phyloP scores from a whole-genome alignment of 176 grass and related monocot species.

The Oryza meyeriana region DNA sequence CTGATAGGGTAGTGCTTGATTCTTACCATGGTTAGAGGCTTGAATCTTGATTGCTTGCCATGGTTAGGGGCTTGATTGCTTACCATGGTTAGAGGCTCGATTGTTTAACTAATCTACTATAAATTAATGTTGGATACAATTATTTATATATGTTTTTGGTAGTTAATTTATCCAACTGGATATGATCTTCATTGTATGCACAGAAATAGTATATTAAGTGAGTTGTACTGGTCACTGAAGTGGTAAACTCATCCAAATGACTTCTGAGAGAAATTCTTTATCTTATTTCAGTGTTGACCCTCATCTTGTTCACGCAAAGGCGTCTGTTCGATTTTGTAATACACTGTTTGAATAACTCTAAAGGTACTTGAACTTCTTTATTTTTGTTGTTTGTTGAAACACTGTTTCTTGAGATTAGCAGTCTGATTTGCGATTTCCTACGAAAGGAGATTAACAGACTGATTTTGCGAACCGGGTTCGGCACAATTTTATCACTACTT shows the following conservation, averaged over 20 bases:
- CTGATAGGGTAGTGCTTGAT: neutral
- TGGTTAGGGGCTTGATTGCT: neutral
- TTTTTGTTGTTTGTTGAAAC: neutral
- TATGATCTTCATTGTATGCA: neutral
- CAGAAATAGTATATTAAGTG: neutral
- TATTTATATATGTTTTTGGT: neutral
- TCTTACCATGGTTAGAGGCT: neutral
- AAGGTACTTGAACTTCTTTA: slow-evolving; percentile 49
- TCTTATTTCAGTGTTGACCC: neutral
- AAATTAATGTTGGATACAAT: neutral
- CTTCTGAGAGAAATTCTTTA: neutral
- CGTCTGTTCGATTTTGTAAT: slow-evolving; percentile 4
- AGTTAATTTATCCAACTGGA: neutral
- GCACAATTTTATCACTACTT: slow-evolving; percentile 89
- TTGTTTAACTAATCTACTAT: neutral
- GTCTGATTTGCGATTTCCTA: neutral
- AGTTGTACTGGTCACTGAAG: neutral
- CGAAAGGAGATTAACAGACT: slow-evolving; percentile 63
- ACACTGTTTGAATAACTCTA: slow-evolving; percentile 26
- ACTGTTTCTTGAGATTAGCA: slow-evolving; percentile 23
- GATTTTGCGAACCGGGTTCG: slow-evolving; percentile 88
- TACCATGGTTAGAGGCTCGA: neutral
- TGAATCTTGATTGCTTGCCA: neutral
- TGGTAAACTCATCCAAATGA: neutral
- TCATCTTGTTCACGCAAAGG: neutral